Evolutionary conservation across 768 basidiomycete species (phyloP), one percentile per base, ranked within the genome.

Genomic region (Rhizopogon vesiculosus): DNA sequence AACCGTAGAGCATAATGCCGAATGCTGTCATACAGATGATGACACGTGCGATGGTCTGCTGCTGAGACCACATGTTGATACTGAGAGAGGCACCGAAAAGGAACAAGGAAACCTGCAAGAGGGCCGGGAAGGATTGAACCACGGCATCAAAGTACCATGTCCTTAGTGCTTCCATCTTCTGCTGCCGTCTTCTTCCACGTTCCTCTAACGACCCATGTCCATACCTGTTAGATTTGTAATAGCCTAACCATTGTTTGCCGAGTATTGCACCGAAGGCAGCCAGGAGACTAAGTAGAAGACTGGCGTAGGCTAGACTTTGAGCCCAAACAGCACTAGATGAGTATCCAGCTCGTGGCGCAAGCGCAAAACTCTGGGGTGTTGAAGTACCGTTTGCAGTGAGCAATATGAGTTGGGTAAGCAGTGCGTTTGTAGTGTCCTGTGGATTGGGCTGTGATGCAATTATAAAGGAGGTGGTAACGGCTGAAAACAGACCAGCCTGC

Each of bases 401-500:
- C 19, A 59, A 57, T 33, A 61, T 46, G 29, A 61, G 38, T 16
- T 58, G 38, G 40, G 35, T 53, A 12, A 61, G 31, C 5, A 62
- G 56, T 35, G 51, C 61, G 7, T 56, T 45, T 16, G 61, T 62
- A 16, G 56, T 55, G 18, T 53, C 57, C 40, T 12, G 48, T 22
- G 56, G 31, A 33, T 54, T 43, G 33, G 57, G 51, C 41, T 61
- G 51, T 31, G 62, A 40, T 13, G 42, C 42, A 7, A 61, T 38
- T 33, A 62, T 53, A 33, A 62, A 62, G 25, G 61, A 45, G n/a
- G 61, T 55, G 38, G 51, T 48, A 38, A 62, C 61, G 29, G 58
- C 61, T 7, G 61, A 61, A 39, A 62, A 62, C 16, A 62, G 51
- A 35, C 61, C 57, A 28, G 61, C 61, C 61, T 62, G 31, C 6